Evolutionary conservation across 495 filamentous ascomycete species (phyloP).

Genomic region (Glonium stellatum): DNA sequence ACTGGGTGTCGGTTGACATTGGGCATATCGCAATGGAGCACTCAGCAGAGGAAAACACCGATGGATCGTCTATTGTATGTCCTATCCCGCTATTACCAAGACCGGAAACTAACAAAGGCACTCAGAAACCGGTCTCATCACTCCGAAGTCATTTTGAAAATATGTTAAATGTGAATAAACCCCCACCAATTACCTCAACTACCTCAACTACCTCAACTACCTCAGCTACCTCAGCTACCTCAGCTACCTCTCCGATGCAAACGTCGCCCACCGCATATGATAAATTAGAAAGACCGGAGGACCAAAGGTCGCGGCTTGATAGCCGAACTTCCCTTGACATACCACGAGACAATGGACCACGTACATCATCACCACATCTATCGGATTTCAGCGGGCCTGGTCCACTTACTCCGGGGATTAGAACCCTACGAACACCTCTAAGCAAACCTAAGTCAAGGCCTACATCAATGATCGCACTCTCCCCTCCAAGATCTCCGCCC

Average conservation of each 20-base stretch:
- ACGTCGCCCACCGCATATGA: conserved; percentile 10
- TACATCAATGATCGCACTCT: conserved; percentile 46
- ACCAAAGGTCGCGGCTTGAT: conserved; percentile 15
- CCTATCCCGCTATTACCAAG: neutral
- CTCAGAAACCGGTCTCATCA: conserved; percentile 72
- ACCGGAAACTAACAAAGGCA: conserved; percentile 1
- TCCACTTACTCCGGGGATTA: conserved; percentile 17
- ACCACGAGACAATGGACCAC: conserved; percentile 20
- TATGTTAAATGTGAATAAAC: conserved; percentile 46
- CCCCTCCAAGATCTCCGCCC: conserved; percentile 57
- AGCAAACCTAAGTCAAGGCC: conserved; percentile 36
- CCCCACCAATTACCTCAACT: conserved; percentile 7
- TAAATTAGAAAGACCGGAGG: conserved; percentile 10
- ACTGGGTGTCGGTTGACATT: conserved; percentile 21
- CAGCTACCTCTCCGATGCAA: conserved; percentile 12
- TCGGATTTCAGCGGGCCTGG: conserved; percentile 15
- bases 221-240: neutral
- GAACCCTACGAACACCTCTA: conserved; percentile 22
- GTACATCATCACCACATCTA: conserved; percentile 4
- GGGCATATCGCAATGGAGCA: conserved; percentile 24
- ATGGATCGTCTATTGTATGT: conserved; percentile 56
- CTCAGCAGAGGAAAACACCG: conserved; percentile 37
- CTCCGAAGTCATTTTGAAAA: conserved; percentile 89
- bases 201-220: too few relatives aligned
- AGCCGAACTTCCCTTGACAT: conserved; percentile 31